phyloP scores from a whole-genome alignment of 257 asterid species.

The Solanum ossicruentum region DNA sequence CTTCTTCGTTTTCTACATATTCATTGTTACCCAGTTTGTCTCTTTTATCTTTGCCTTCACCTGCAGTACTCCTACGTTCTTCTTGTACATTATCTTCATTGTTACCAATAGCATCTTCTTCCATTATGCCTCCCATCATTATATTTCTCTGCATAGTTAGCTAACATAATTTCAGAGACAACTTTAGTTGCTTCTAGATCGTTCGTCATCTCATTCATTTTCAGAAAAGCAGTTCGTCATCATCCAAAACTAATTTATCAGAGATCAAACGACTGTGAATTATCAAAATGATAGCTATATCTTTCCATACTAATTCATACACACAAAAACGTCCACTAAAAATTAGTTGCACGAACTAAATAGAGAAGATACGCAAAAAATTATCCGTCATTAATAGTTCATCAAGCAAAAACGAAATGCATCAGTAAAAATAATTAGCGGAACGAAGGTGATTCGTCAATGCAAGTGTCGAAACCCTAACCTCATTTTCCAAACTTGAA shows the following conservation, averaged over 20 bases:
- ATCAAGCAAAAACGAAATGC: not conserved
- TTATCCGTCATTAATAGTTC: not conserved
- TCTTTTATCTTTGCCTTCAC: constrained; percentile 14
- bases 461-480: not conserved
- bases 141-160: constrained; percentile 8
- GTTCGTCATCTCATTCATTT: not conserved
- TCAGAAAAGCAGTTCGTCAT: not conserved
- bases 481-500: not conserved
- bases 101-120: constrained; percentile 12
- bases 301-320: not conserved
- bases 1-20: constrained; percentile 1
- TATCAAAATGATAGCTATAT: not conserved
- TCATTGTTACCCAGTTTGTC: constrained; percentile 9
- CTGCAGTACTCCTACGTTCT: not conserved
- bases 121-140: constrained; percentile 5
- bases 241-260: not conserved
- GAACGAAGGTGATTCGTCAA: not conserved
- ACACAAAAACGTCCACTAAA: not conserved
- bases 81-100: not conserved
- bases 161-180: not conserved
- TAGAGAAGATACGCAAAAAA: not conserved
- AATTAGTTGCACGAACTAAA: not conserved
- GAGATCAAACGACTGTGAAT: not conserved
- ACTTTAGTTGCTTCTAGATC: not conserved
- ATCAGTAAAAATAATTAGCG: not conserved